phyloP scores from a whole-genome alignment of 352 stramenopile genomes.

The Phytophthora colocasiae region DNA sequence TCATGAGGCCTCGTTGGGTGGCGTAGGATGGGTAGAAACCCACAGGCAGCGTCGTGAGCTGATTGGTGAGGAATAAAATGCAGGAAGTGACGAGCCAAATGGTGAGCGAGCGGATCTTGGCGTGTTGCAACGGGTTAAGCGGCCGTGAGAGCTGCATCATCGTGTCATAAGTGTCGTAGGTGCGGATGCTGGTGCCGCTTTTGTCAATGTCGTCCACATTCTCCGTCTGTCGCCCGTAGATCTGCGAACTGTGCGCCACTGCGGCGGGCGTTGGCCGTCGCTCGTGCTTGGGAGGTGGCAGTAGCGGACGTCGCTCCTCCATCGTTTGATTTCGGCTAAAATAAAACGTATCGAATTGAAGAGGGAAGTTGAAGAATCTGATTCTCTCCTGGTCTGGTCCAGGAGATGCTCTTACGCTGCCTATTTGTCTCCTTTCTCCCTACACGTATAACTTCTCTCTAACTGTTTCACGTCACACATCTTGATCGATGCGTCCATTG shows the following conservation, averaged over 20 bases:
- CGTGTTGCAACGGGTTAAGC: slow-evolving; percentile 57
- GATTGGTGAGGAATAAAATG: slow-evolving; percentile 77
- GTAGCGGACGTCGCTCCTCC: slow-evolving; percentile 35
- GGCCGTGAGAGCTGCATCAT: slow-evolving; percentile 72
- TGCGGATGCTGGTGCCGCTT: slow-evolving; percentile 41
- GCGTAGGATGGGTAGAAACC: slow-evolving; percentile 78
- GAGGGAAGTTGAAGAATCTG: background rate
- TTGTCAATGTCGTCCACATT: slow-evolving; percentile 41
- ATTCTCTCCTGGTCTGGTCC: slow-evolving; percentile 1
- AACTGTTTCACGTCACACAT: slow-evolving; percentile 5
- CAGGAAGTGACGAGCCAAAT: slow-evolving; percentile 59
- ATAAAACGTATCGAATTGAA: background rate
- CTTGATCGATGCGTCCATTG: slow-evolving; percentile 2
- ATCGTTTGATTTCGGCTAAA: slow-evolving; percentile 3
- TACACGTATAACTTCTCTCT: slow-evolving; percentile 1
- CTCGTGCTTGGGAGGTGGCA: slow-evolving; percentile 14
- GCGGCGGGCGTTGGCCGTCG: slow-evolving; percentile 9
- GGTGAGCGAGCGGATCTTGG: slow-evolving; percentile 46
- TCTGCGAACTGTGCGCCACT: slow-evolving; percentile 19
- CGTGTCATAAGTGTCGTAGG: slow-evolving; percentile 48
- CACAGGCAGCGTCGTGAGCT: slow-evolving; percentile 77
- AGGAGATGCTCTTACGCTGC: background rate
- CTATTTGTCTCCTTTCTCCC: background rate
- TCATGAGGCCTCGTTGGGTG: slow-evolving; percentile 52
- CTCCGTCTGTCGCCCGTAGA: slow-evolving; percentile 17